Base-by-base conservation (phyloP, 2,329 filamentous ascomycete species). In the Saccharata proteae region DNA sequence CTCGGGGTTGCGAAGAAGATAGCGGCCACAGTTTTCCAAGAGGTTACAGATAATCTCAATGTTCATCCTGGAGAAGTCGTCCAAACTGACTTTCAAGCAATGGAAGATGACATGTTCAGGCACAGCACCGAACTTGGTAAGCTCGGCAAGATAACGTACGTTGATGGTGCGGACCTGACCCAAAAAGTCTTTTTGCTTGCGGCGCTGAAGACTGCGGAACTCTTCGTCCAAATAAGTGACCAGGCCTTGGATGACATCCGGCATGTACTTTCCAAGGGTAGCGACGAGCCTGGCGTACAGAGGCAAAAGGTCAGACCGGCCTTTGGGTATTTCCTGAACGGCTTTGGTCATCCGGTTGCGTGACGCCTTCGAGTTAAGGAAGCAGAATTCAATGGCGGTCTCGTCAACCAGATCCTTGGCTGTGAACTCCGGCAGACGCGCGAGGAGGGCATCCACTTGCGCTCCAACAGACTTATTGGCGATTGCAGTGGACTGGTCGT, bases 51-150 rank as follows among this genome's bases (percentile, higher is more conserved):
- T 88, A 45, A 98, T 94, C 55, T 98, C 92, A 40, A 98, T 94
- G 49, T 98, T 98, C 81, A 94, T 94, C 38, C 88, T 74, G 3
- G 90, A 94, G 50, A 98, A 98, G 49, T 98, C 90, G 47, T 98
- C 90, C 16, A 98, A 62, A 43, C 88, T 92, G 53, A 98, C 88
- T 56, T 94, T 98, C 45, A 98, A 74, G 51, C 90, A 98, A 51
- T 98, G 90, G 51, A 98, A 98, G 32, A 98, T 92, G 41, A 98
- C 88, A 56, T 98, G 90, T 55, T 98, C 90, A 1, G 92, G 90
- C 6, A 98, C 90, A 18, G 94, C 84, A 18, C 90, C 88, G 49
- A 98, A 98, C 51, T 98, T 98, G 37, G 90, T 98, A 49, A 98
- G 62, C 57, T 98, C 90, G 6, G 90, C 86, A 30, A 98, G 74